These are phyloP conservation scores for Tricholoma saponaceum DNA, from an alignment of 768 basidiomycete genomes.

Conservation along the genomic window DNA sequence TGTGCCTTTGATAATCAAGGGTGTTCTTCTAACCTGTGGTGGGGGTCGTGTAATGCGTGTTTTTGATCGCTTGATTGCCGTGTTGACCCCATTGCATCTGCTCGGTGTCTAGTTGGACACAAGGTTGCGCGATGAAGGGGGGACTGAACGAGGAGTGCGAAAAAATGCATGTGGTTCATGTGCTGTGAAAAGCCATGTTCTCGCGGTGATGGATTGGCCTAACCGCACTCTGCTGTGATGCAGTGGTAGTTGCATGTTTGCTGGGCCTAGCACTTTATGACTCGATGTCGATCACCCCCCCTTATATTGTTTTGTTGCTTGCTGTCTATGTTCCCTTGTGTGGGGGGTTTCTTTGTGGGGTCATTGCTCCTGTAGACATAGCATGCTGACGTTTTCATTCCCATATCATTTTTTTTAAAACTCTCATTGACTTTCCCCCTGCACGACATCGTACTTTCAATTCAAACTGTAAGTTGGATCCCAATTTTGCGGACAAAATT, in stretches of 20 bases:
- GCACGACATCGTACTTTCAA: conserved; percentile 20
- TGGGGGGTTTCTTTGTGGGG: conserved; percentile 21
- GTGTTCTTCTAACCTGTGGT: conserved; percentile 76
- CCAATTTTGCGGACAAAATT: conserved; percentile 81
- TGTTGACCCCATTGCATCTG: conserved; percentile 61
- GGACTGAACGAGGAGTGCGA: conserved; percentile 96
- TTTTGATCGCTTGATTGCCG: conserved; percentile 96
- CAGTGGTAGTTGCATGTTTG: conserved; percentile 51
- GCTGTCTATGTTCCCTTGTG: conserved; percentile 21
- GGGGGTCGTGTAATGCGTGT: conserved; percentile 64
- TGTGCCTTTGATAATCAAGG: conserved; percentile 72
- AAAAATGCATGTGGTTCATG: conserved; percentile 38
- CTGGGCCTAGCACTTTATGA: conserved; percentile 58
- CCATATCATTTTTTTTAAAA: conserved; percentile 43
- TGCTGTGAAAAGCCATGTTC: conserved; percentile 28
- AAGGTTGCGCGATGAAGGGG: conserved; percentile 92
- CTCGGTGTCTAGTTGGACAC: conserved; percentile 78
- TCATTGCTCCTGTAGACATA: conserved; percentile 33
- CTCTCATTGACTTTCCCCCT: conserved; percentile 13
- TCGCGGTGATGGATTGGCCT: conserved; percentile 43
- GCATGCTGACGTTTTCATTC: conserved; percentile 64
- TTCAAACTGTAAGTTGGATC: conserved; percentile 64
- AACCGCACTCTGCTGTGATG: conserved; percentile 66
- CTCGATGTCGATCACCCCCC: conserved; percentile 61
- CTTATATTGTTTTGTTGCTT: conserved; percentile 35